Base-by-base conservation (phyloP, 2,329 filamentous ascomycete genomes). In the Fusarium albidum region DNA sequence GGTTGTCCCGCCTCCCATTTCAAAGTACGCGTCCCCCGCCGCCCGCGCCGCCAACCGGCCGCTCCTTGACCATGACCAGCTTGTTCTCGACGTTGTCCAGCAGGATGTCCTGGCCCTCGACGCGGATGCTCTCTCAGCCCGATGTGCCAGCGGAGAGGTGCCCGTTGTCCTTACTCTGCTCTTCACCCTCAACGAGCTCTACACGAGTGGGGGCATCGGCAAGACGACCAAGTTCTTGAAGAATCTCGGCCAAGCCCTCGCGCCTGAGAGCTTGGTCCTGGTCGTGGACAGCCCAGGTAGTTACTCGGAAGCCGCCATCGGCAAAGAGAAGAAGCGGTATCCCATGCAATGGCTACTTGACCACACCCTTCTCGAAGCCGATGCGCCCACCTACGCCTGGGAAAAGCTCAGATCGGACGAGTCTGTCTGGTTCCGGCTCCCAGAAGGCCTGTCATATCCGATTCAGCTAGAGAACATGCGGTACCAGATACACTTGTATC, bases 121-220 rank as follows among this genome's bases (percentile, higher is more conserved):
- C 8, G 55, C 60, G 9, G 59, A 63, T 3, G 63, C 70, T 5
- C 66, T 85, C 26, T 43, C 63, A 0, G 39, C 58, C 3, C 52
- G 76, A 1, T 42, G 77, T 1, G 68, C 68, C 6, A 31, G 53
- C 0, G 69, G 70, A 7, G 33, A 55, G 13, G 34, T 69, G 1
- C 77, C 82, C 9, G 63, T 81, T 4, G 74, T 97, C 1, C 78
- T 96, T 12, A 96, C 93, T 0, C 76, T 98, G 11, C 85, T 98
- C 75, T 99, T 98, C 79, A 97, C 94, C 0, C 82, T 98, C 39
- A 98, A 98, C 72, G 95, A 99, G 75, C 85, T 99, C 0, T 98
- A 97, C 77, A 89, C 90, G 0, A 79, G 84, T 0, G 91, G 88
- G 1, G 84, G 92, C 18, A 78, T 86, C 40, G 79, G 86, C 3